Percentiles rank a stretch among this genome's conserved stretches.
phyloP scores from a whole-genome alignment of 768 basidiomycete species.

The Cyclocybe cylindracea region DNA sequence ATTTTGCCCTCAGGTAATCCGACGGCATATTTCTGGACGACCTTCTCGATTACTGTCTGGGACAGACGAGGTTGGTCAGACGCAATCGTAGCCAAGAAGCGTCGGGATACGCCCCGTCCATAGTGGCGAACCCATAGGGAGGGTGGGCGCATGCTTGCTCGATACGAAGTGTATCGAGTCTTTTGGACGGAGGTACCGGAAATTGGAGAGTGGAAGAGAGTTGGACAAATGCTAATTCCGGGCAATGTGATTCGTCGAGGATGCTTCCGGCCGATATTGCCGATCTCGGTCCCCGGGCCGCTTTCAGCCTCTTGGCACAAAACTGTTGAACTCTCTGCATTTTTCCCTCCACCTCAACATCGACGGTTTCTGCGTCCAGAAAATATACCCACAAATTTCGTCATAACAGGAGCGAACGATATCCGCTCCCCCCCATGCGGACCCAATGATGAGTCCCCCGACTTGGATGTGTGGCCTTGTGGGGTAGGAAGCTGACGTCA shows the following conservation, averaged over 20 bases:
- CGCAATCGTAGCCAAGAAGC: slow-evolving; percentile 28
- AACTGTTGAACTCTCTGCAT: no score
- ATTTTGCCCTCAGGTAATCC: slow-evolving; percentile 76
- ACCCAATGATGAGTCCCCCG: no score
- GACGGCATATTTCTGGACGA: slow-evolving; percentile 97
- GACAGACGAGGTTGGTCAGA: slow-evolving; percentile 35
- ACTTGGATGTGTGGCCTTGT: neutral
- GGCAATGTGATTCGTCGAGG: neutral
- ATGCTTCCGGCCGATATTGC: neutral
- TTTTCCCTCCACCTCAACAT: no score
- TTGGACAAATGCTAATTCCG: neutral
- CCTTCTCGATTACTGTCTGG: slow-evolving; percentile 95
- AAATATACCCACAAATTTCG: no score
- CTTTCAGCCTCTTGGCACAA: neutral
- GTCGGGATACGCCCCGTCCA: slow-evolving; percentile 12
- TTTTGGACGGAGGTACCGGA: neutral
- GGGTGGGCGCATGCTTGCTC: slow-evolving; percentile 22
- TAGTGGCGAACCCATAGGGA: slow-evolving; percentile 20
- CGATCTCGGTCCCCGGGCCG: neutral
- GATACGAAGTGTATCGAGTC: neutral
- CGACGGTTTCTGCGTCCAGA: no score
- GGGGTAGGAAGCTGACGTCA: slow-evolving; percentile 20
- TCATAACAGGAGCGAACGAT: no score
- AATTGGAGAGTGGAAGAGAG: neutral
- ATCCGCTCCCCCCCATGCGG: no score